Base-by-base conservation (phyloP, 148 eudicot genomes). In the Arctostaphylos glauca region DNA sequence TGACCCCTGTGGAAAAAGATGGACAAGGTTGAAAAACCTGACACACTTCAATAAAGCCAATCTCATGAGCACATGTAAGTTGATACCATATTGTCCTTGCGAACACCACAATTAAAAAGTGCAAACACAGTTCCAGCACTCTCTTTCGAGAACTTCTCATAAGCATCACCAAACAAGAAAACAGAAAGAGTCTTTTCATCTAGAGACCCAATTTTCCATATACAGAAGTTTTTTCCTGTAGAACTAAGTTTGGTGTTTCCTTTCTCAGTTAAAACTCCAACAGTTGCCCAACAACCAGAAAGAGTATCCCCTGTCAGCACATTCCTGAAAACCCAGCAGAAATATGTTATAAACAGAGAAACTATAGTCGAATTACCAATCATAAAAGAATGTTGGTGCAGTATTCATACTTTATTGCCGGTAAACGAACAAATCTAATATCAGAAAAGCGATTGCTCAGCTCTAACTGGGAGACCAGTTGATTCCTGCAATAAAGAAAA, bases 81-180 rank as follows among this genome's bases (percentile, higher is more conserved):
- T 58, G 7, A 5, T 94, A 96, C 99, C 87, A 79, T 60, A 56
- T 91, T 87, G 87, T 96, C 98, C 84, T 93, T 93, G 87, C 97
- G 97, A 84, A 90, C 93, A 56, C 81, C 85, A 53, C 95, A 90
- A 84, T 88, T 92, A 84, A 92, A 89, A 77, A 94, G 83, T 43
- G 93, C 94, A 89, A 90, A 88, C 76, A 91, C 92, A 31, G 92
- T 83, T 67, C 95, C 92, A 85, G 87, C 85, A 52, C 84, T 79
- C 83, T 92, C 99, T 47, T 90, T 87, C 41, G 82, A 83, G 84
- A 86, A 85, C 84, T 81, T 89, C 84, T 91, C 88, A 81, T 92
- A 94, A 86, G 99, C 98, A 85, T 94, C 93, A 6, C 97, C 99
- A 90, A 96, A 96, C 91, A 96, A 85, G 90, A 96, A 96, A 76